Evolutionary conservation across 140 eudicot species (phyloP).

Genomic region (Ambrosia hybrid): DNA sequence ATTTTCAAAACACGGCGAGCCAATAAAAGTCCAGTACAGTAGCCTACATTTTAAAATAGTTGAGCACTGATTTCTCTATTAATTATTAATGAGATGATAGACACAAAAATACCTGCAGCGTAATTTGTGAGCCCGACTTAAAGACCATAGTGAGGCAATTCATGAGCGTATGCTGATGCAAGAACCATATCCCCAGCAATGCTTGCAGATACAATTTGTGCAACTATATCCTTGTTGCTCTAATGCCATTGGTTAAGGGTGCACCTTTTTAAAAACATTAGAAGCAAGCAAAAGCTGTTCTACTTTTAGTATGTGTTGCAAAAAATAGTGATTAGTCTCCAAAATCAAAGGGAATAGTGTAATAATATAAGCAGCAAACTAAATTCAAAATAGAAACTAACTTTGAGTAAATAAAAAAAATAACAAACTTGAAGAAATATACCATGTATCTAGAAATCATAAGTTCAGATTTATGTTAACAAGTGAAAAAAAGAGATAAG

Average conservation of each 20-base stretch:
- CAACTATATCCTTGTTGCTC: no score
- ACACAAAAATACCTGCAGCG: not conserved
- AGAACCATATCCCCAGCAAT: constrained; percentile 16
- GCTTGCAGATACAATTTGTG: constrained; percentile 13
- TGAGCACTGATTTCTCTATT: not conserved
- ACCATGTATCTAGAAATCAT: no score
- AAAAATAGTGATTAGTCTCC: no score
- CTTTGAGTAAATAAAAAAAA: not conserved
- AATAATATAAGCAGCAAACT: no score
- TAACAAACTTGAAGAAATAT: not conserved
- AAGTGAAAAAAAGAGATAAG: not conserved
- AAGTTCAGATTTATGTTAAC: no score
- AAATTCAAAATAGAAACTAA: not conserved
- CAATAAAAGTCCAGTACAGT: constrained; percentile 8
- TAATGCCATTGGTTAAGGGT: not conserved
- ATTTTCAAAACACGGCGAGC: constrained; percentile 5
- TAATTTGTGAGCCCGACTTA: constrained; percentile 9
- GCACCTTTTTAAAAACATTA: not conserved
- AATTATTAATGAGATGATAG: not conserved
- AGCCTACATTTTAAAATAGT: not conserved
- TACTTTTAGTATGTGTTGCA: no score
- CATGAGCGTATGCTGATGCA: not conserved
- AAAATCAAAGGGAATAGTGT: no score
- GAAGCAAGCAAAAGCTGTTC: not conserved
- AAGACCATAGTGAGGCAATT: constrained; percentile 4